Evolutionary conservation across 176 grass and related monocot species (phyloP), one percentile per base, ranked within the genome.

Genomic region (Rhynchospora breviuscula): DNA sequence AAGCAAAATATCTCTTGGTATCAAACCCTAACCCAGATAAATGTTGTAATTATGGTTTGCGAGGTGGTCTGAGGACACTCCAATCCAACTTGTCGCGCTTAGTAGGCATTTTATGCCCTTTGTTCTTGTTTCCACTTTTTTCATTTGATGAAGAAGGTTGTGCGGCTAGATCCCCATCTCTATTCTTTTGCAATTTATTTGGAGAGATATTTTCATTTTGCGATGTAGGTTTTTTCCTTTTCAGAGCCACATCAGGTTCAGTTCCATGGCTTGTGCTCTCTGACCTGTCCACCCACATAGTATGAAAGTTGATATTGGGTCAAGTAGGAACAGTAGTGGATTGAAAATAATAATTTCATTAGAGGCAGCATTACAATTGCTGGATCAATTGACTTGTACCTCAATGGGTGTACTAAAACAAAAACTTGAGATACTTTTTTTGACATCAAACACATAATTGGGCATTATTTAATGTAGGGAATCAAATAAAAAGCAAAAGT

Each of bases 31-130:
- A 81, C 59, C 29, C 17, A 49, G 44, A 19, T 45, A 59, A 17
- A 19, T 10, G 60, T 62, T 12, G 9, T 17, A 64, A 49, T 62
- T 82, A 82, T 7, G 59, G 80, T 67, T 82, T 82, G 14, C 60
- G 92, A 10, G 80, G 62, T 62, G 60, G 89, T 84, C 90, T 90
- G 7, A 98, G 86, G 62, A 85, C 69, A 29, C 82, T 93, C 83
- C 84, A 98, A 67, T 91, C 89, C 54, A 91, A 82, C 86, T 90
- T 95, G 52, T 78, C 89, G 11, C 64, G 82, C 46, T 98, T 95
- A 46, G 81, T 84, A 11, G 85, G 81, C 79, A 87, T 90, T 53
- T 85, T 58, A 67, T 78, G 85, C 59, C 87, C 88, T 68, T 59
- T 83, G 1, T 69, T 89, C 71, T 87, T 91, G 68, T 83, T 89